Base-by-base conservation (phyloP, 768 basidiomycete genomes). In the Phlegmacium glaucopus region DNA sequence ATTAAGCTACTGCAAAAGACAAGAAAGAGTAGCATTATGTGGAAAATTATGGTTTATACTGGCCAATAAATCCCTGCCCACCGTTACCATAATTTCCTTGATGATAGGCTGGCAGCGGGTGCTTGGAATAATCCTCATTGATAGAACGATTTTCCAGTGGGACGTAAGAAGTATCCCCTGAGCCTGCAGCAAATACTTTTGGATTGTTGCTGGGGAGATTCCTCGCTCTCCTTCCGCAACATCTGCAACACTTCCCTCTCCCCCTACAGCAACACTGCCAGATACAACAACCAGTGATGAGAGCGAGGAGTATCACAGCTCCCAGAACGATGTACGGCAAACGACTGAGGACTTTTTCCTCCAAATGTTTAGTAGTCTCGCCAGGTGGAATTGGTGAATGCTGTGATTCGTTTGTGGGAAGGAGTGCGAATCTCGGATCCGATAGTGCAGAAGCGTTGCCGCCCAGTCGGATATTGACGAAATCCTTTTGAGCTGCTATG, bases 271-370 rank as follows among this genome's bases (percentile, higher is more conserved):
- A 87, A 61, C 82, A 85, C 46, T 71, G 72, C 79, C 81, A 85
- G 17, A 85, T 54, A 50, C 76, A 75, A 45, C 72, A 68, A 9
- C 76, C 77, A 27, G 75, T 47, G 26, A 76, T 53, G 37, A 80
- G 53, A 27, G 74, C 44, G 18, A 81, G 61, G 49, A 81, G 64
- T 2, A 74, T 62, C 22, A 89, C 67, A 51, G 79, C 79, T 30
- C 83, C 87, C 8, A 71, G 51, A 37, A 85, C 72, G 59, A 87
- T 86, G 59, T 84, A 86, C 3, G 82, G 85, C 87, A 83, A 89
- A 49, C 74, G 83, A 58, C 81, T 85, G 56, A 83, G 74, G 32
- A 82, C 70, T 70, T 74, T 68, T 62, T 82, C 83, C 57, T 81
- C 77, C 53, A 80, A 78, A 49, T 71, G 70, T 44, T 82, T 75